Percentiles rank a stretch among this genome's conserved stretches.
phyloP scores from a whole-genome alignment of 805 yeast species.

The Lipomyces starkeyi region DNA sequence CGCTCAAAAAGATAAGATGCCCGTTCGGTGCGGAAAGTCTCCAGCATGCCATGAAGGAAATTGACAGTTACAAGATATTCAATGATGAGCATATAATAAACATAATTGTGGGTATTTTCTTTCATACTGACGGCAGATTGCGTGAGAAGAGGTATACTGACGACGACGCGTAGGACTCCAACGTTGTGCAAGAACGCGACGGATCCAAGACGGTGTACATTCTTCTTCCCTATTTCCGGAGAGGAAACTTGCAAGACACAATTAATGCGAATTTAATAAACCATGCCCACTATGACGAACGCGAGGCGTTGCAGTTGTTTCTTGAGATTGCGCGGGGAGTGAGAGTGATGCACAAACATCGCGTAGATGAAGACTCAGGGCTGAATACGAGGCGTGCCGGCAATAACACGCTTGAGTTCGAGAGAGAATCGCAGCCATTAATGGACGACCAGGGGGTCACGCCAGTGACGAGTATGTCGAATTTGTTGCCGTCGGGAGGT shows the following conservation, averaged over 20 bases:
- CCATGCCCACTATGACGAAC: conserved; percentile 60
- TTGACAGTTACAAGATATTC: conserved; percentile 75
- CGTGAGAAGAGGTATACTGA: background rate
- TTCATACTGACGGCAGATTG: background rate
- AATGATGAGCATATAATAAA: conserved; percentile 68
- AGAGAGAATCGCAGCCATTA: conserved; percentile 48
- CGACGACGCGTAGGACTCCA: conserved; percentile 58
- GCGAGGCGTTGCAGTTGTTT: conserved; percentile 65
- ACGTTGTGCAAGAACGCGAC: conserved; percentile 70
- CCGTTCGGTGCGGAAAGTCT: conserved; percentile 84
- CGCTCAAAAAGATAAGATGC: conserved; percentile 85
- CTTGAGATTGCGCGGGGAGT: conserved; percentile 77
- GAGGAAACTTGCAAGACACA: conserved; percentile 81
- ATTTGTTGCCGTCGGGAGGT: conserved; percentile 36
- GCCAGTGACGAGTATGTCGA: background rate
- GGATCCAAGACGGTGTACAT: conserved; percentile 82
- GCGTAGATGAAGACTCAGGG: conserved; percentile 33
- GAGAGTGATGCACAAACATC: conserved; percentile 73
- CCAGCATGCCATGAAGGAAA: conserved; percentile 74
- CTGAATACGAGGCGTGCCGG: background rate
- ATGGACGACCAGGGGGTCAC: conserved; percentile 44
- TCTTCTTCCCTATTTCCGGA: conserved; percentile 69
- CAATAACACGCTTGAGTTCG: conserved; percentile 17
- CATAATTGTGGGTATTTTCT: conserved; percentile 50
- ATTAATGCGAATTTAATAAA: conserved; percentile 68